Evolutionary conservation across 805 yeast species (phyloP).

Genomic region (Candida nitratophila): DNA sequence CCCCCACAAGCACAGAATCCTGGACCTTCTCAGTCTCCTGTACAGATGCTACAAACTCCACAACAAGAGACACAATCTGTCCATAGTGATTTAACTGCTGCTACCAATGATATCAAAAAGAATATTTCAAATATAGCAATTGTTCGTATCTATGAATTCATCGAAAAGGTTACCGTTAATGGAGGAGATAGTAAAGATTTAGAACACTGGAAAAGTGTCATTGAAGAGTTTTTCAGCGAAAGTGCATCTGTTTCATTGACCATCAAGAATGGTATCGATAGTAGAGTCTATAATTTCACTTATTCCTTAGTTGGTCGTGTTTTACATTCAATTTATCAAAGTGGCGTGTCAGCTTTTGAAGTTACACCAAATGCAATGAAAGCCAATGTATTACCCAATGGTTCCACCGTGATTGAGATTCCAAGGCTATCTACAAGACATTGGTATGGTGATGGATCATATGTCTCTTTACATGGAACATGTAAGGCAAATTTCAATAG

Average conservation of each 20-base stretch:
- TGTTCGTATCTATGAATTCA: conserved; percentile 40
- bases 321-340: conserved; percentile 42
- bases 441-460: conserved; percentile 64
- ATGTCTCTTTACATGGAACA: conserved; percentile 54
- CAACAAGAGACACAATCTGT: conserved; percentile 6
- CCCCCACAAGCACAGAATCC: too few relatives aligned
- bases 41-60: not conserved
- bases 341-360: conserved; percentile 47
- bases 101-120: conserved; percentile 19
- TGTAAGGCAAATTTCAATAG: conserved; percentile 57
- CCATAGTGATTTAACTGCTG: conserved; percentile 6
- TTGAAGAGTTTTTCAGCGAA: conserved; percentile 46
- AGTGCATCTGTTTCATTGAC: conserved; percentile 40
- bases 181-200: conserved; percentile 38
- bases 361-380: conserved; percentile 40
- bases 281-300: conserved; percentile 57
- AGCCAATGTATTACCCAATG: conserved; percentile 47
- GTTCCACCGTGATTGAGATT: conserved; percentile 47
- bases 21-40: not conserved
- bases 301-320: conserved; percentile 60
- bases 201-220: conserved; percentile 42
- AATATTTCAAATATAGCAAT: conserved; percentile 42
- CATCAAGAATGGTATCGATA: conserved; percentile 36
- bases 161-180: conserved; percentile 38
- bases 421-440: conserved; percentile 41